phyloP scores from a whole-genome alignment of 2,329 filamentous ascomycete species.

The Nemania bipapillata region DNA sequence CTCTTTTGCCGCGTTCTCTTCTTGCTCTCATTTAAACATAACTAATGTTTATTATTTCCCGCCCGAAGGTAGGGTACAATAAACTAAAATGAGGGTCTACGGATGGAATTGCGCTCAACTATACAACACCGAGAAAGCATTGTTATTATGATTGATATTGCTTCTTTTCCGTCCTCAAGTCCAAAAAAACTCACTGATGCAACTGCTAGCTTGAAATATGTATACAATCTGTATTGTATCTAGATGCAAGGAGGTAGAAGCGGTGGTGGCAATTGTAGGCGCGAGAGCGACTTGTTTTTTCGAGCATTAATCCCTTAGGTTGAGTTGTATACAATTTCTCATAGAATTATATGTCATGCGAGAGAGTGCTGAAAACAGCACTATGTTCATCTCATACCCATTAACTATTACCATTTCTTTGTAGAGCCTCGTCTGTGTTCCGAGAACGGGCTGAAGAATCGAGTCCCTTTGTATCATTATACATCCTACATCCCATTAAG shows the following conservation, averaged over 20 bases:
- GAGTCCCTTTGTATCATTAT: conserved; percentile 5
- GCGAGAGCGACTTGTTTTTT: background rate
- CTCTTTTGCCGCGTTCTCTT: no score
- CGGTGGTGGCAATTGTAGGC: background rate
- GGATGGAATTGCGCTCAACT: no score
- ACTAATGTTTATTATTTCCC: no score
- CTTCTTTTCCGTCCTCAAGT: no score
- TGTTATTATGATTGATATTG: no score
- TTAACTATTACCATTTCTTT: conserved; percentile 6
- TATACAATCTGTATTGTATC: no score
- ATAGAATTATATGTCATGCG: background rate
- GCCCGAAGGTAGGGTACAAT: background rate
- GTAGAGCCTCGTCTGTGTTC: background rate
- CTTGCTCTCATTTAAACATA: no score
- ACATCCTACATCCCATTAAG: background rate
- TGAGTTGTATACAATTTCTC: background rate
- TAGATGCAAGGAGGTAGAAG: background rate
- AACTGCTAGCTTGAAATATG: no score
- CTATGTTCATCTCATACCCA: background rate
- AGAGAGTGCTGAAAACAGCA: background rate
- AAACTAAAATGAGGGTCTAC: no score
- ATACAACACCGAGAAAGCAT: no score
- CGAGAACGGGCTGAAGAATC: background rate
- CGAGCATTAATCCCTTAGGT: background rate
- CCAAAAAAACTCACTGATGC: no score